phyloP scores from a whole-genome alignment of 495 filamentous ascomycete genomes.

The Aspergillus sclerotioniger region DNA sequence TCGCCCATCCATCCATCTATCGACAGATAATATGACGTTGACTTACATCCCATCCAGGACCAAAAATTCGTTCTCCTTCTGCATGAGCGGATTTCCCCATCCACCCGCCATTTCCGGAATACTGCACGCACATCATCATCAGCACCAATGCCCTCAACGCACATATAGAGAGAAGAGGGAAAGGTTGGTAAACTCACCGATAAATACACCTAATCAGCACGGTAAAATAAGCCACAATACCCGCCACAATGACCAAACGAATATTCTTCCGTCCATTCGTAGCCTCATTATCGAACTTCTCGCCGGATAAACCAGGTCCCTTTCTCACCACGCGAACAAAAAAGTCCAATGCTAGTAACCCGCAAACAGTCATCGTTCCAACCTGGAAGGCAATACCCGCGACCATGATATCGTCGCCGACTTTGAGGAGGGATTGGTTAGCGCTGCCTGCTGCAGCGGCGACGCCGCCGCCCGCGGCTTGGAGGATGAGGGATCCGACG shows the following conservation, averaged over 20 bases:
- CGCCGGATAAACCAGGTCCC: conserved; percentile 28
- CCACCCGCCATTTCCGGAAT: conserved; percentile 58
- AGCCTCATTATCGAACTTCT: conserved; percentile 27
- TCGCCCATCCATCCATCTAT: no score
- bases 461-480: conserved; percentile 18
- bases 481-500: conserved; percentile 15
- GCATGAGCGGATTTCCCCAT: conserved; percentile 67
- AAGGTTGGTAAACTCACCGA: conserved; percentile 37
- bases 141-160: not conserved
- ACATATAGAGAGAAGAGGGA: not conserved
- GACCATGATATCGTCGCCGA: conserved; percentile 62
- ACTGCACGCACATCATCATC: conserved; percentile 12
- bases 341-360: conserved; percentile 49
- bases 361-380: conserved; percentile 59
- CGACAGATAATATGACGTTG: not conserved
- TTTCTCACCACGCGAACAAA: conserved; percentile 41
- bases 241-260: conserved; percentile 48
- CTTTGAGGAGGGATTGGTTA: conserved; percentile 11
- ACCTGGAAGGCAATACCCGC: conserved; percentile 72
- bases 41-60: conserved; percentile 58
- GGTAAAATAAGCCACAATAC: conserved; percentile 55
- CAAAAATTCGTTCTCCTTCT: conserved; percentile 61
- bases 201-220: conserved; percentile 68
- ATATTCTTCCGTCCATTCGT: conserved; percentile 38
- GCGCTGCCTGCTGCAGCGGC: conserved; percentile 27